A percentile compares a stretch with the other conserved stretches of the same genome.
Conservation (phyloP, 306 rosid genomes). For the Psophocarpus tetragonolobus region DNA sequence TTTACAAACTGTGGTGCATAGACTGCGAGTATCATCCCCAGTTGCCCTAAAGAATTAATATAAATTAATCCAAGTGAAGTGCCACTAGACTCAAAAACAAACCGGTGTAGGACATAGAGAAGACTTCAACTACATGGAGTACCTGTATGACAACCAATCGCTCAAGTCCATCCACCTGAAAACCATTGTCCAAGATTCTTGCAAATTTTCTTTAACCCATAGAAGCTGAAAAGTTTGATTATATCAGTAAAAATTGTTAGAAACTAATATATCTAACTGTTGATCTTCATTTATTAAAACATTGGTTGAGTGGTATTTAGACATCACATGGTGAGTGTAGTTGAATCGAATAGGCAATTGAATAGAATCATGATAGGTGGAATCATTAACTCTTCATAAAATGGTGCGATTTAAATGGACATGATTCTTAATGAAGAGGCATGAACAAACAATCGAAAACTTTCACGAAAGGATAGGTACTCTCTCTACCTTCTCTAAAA, state of each 20-base stretch:
- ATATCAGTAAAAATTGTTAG: conserved; percentile 10
- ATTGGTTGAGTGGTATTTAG: background rate
- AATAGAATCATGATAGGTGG: background rate
- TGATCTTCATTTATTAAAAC: background rate
- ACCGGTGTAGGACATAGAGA: conserved; percentile 22
- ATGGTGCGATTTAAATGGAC: background rate
- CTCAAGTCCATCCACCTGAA: conserved; percentile 99
- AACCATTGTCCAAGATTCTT: conserved; percentile 93
- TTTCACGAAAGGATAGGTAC: background rate
- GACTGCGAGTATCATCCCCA: conserved; percentile 94
- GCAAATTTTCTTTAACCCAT: conserved; percentile 97
- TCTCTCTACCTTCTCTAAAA: background rate
- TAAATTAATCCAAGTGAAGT: conserved; percentile 29
- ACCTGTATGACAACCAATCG: conserved; percentile 99
- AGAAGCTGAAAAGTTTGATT: conserved; percentile 70
- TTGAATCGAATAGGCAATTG: background rate
- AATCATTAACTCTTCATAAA: background rate
- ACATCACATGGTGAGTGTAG: background rate
- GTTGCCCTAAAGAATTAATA: conserved; percentile 70
- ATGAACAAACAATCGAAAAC: background rate
- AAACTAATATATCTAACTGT: background rate
- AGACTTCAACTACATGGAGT: conserved; percentile 28
- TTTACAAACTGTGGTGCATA: conserved; percentile 96
- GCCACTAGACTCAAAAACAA: conserved; percentile 29
- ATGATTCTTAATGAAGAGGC: background rate